Evolutionary conservation across 129 eudicot species (phyloP).

Genomic region (Tagetes erecta): DNA sequence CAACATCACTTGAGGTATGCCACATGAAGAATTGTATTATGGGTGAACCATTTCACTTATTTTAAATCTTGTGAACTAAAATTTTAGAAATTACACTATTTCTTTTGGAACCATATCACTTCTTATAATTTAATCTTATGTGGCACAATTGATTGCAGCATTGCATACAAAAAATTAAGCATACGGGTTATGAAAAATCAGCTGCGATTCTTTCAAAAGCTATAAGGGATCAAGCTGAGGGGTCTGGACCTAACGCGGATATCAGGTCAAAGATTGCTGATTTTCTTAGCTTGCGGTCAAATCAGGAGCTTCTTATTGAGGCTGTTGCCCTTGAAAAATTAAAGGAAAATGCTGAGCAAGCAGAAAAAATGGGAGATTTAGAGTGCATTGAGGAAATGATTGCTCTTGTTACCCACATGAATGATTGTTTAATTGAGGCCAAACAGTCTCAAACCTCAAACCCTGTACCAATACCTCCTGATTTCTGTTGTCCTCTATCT

Average conservation of each 20-base stretch:
- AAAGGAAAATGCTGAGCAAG: slow-evolving; percentile 89
- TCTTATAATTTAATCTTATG: neutral
- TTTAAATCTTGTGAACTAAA: neutral
- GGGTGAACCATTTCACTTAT: neutral
- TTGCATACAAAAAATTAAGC: slow-evolving; percentile 67
- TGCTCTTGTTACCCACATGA: slow-evolving; percentile 77
- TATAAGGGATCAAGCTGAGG: slow-evolving; percentile 67
- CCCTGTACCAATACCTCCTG: slow-evolving; percentile 80
- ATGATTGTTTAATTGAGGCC: slow-evolving; percentile 56
- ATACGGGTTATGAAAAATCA: slow-evolving; percentile 49
- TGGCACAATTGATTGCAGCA: slow-evolving; percentile 49
- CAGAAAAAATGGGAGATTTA: slow-evolving; percentile 74
- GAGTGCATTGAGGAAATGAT: slow-evolving; percentile 81
- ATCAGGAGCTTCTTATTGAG: slow-evolving; percentile 88
- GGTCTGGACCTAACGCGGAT: slow-evolving; percentile 69
- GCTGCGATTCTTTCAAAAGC: slow-evolving; percentile 59
- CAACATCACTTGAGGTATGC: slow-evolving; percentile 81
- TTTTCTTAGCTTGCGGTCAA: slow-evolving; percentile 68
- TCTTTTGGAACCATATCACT: neutral
- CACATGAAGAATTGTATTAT: neutral
- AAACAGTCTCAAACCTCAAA: slow-evolving; percentile 70
- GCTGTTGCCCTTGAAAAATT: slow-evolving; percentile 94
- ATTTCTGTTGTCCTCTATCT: slow-evolving; percentile 96
- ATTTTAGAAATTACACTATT: neutral
- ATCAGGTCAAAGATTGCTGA: slow-evolving; percentile 66